phyloP scores from a whole-genome alignment of 768 basidiomycete species.

The Tylopilus rubrobrunneus region DNA sequence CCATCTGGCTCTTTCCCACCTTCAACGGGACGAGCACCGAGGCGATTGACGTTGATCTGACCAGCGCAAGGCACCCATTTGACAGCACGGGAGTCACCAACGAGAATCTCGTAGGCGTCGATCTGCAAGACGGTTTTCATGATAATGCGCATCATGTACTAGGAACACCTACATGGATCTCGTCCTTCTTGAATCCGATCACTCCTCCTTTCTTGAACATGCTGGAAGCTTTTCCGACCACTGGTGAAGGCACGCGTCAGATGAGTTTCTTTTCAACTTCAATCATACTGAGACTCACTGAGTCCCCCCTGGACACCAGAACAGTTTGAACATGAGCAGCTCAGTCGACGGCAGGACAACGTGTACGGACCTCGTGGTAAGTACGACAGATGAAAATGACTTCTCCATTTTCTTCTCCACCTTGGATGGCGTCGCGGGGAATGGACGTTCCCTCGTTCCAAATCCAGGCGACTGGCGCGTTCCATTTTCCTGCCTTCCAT shows the following conservation, averaged over 20 bases:
- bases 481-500: constrained; percentile 42
- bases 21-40: constrained; percentile 56
- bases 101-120: constrained; percentile 64
- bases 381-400: constrained; percentile 57
- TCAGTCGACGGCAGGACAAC: neutral
- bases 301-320: constrained; percentile 42
- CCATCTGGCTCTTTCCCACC: constrained; percentile 65
- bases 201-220: constrained; percentile 59
- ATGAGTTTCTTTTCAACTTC: neutral
- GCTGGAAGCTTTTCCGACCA: constrained; percentile 61
- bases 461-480: constrained; percentile 57
- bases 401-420: constrained; percentile 51
- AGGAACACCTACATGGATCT: constrained; percentile 47
- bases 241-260: constrained; percentile 31
- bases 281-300: constrained; percentile 34
- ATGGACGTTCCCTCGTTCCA: constrained; percentile 56
- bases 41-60: constrained; percentile 38
- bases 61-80: constrained; percentile 55
- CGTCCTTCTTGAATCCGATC: constrained; percentile 58
- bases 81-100: constrained; percentile 55
- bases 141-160: neutral
- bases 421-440: constrained; percentile 53
- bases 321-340: constrained; percentile 3
- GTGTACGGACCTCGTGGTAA: constrained; percentile 48
- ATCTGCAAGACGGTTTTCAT: constrained; percentile 37